Evolutionary conservation across 176 grass and related monocot species (phyloP), one percentile per base, ranked within the genome.

Genomic region (Zoysia japonica): DNA sequence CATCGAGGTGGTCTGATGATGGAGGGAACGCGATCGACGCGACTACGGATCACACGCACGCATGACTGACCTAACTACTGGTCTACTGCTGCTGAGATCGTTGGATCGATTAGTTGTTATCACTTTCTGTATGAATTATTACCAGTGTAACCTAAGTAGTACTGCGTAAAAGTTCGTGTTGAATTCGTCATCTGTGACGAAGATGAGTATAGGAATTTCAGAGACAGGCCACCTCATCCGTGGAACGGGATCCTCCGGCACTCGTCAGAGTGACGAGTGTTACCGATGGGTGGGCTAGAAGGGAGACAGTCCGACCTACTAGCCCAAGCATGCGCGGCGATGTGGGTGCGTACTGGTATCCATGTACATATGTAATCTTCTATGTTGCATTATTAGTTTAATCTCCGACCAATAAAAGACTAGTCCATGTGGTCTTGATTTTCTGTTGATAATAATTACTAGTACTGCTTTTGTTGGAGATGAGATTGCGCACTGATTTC

Each of bases 1-100:
- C 70, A 76, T 84, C 1, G 77, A 81, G 71, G 87, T 85, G 41
- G 87, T 37, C 42, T 84, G 82, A 80, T 74, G 11, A 11, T 19
- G 2, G 9, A 49, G 2, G 8, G 35, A 13, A 3, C 10, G 66
- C 3, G 66, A 19, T 61, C 16, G 13, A 20, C 47, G 14, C 9
- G 35, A 4, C n/a, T 9, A 36, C 5, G 47, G 43, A 71, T 46
- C 67, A 37, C 69, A 72, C 68, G 13, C 8, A 16, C 16, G 15
- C 74, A 66, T n/a, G 55, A 5, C n/a, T 5, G 19, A 76, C 40
- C 79, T 68, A 81, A 78, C 78, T 70, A 54, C 0, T 16, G 5
- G 17, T 14, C 48, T 57, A 41, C 19, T 40, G 61, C 75, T 77
- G 46, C 60, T 77, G 12, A 45, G 61, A 16, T 77, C 2, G 46